Conservation (phyloP, 1,139 yeast species). For the Citeromyces hawaiiensis region DNA sequence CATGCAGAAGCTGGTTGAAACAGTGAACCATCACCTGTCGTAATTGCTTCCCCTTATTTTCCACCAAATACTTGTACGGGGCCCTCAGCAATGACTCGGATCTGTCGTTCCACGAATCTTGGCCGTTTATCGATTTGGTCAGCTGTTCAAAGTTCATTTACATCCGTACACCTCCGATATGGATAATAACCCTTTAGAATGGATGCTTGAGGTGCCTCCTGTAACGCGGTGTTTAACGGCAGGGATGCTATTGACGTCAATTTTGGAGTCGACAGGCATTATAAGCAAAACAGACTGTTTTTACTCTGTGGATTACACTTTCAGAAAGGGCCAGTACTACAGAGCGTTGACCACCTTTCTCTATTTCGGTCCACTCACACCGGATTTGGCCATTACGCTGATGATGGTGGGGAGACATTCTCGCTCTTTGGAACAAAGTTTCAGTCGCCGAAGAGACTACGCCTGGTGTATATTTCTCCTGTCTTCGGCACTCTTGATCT, state of each 20-base stretch:
- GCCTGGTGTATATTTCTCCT: conserved; percentile 24
- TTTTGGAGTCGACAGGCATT: conserved; percentile 18
- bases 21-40: conserved; percentile 32
- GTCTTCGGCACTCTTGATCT: conserved; percentile 14
- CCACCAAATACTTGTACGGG: conserved; percentile 38
- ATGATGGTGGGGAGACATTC: conserved; percentile 24
- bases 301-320: conserved; percentile 15
- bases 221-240: conserved; percentile 20
- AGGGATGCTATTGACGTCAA: conserved; percentile 16
- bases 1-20: conserved; percentile 32
- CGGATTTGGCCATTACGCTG: conserved; percentile 21
- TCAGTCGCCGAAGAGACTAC: conserved; percentile 21
- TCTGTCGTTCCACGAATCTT: conserved; percentile 8
- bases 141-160: background rate
- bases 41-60: conserved; percentile 41
- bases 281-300: conserved; percentile 12
- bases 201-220: conserved; percentile 24
- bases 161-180: background rate
- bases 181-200: conserved; percentile 9
- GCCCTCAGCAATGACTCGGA: conserved; percentile 21
- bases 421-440: conserved; percentile 25
- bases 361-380: conserved; percentile 25
- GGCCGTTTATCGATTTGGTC: background rate
- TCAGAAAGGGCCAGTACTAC: conserved; percentile 20
- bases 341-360: conserved; percentile 26